Percentiles rank a stretch among this genome's conserved stretches.
Evolutionary conservation across 1,139 yeast genomes (phyloP).

Genomic region (Saccharomyces hybrid): DNA sequence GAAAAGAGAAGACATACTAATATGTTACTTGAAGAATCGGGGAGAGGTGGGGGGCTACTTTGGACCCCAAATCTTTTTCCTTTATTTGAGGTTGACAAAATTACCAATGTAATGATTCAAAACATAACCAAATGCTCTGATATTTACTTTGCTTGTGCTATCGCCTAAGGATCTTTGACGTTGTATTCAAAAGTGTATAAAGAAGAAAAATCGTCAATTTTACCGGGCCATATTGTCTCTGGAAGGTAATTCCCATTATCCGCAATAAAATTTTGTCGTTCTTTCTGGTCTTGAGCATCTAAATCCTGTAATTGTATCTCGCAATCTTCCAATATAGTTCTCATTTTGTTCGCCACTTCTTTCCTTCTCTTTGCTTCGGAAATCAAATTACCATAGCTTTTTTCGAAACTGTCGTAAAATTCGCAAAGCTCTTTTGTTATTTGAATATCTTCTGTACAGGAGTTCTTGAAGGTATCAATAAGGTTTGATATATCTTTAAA

Average conservation of each 20-base stretch:
- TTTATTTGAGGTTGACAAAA: background rate
- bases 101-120: too few relatives aligned
- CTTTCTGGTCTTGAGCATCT: conserved; percentile 36
- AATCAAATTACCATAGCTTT: conserved; percentile 43
- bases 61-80: background rate
- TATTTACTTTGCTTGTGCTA: too few relatives aligned
- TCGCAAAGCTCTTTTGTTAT: conserved; percentile 30
- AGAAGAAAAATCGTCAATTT: conserved; percentile 31
- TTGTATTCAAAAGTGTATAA: conserved; percentile 22
- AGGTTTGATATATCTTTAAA: conserved; percentile 23
- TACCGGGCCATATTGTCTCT: conserved; percentile 41
- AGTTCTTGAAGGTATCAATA: conserved; percentile 18
- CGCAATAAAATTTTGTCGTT: conserved; percentile 37
- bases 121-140: too few relatives aligned
- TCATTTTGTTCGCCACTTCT: conserved; percentile 35
- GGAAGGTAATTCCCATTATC: conserved; percentile 48
- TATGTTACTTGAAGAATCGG: background rate
- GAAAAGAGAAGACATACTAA: background rate
- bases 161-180: conserved; percentile 14
- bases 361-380: conserved; percentile 45
- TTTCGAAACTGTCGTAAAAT: conserved; percentile 42
- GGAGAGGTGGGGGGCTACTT: background rate
- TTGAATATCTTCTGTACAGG: conserved; percentile 26
- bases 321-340: conserved; percentile 36
- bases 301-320: conserved; percentile 33